Conservation (phyloP, 345 rosid species). For the Gossypium rotundifolium region DNA sequence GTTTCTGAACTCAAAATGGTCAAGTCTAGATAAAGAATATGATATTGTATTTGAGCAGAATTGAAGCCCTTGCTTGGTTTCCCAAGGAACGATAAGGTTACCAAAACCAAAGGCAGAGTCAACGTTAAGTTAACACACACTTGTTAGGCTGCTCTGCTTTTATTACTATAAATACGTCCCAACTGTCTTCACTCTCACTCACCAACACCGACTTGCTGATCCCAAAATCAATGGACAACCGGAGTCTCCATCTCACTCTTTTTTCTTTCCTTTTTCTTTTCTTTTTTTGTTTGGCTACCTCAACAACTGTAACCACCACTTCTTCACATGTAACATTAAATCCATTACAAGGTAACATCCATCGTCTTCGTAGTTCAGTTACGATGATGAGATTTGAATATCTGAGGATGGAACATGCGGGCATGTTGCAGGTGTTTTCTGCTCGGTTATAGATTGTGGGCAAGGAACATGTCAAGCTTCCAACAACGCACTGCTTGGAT, state of each 20-base stretch:
- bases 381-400: not conserved
- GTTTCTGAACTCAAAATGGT: too few relatives aligned
- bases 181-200: not conserved
- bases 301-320: not conserved
- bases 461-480: slow-evolving; percentile 30
- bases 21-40: too few relatives aligned
- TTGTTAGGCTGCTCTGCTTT: not conserved
- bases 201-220: not conserved
- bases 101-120: too few relatives aligned
- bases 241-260: not conserved
- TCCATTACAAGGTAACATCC: not conserved
- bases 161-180: not conserved
- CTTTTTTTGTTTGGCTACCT: not conserved
- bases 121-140: too few relatives aligned
- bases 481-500: slow-evolving; percentile 6
- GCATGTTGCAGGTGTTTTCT: not conserved
- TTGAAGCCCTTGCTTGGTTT: too few relatives aligned
- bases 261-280: not conserved
- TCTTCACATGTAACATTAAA: not conserved
- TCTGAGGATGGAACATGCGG: not conserved
- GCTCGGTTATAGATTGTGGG: slow-evolving; percentile 25
- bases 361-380: not conserved
- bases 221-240: not conserved
- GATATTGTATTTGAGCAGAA: too few relatives aligned
- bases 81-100: too few relatives aligned